Evolutionary conservation across 306 rosid species (phyloP), one percentile per base, ranked within the genome.

Genomic region (Spatholobus suberectus): DNA sequence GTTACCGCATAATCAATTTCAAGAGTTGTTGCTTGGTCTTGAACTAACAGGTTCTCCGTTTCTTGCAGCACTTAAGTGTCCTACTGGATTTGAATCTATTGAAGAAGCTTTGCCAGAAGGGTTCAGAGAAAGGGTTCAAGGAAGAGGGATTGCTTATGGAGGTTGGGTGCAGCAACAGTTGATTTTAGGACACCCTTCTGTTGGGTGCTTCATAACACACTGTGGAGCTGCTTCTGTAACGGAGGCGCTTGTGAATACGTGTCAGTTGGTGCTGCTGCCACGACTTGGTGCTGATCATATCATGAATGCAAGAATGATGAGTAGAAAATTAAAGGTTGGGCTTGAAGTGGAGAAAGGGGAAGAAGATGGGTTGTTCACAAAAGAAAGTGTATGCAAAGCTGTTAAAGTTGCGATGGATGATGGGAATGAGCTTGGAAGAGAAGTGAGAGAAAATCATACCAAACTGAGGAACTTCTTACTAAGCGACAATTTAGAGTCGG

Each of bases 121-220:
- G 1, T 84, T 79, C 6, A n/a, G 0, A 10, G 84, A 84, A 34
- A 84, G 81, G 9, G 67, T 66, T 35, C 0, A 75, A 37, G 87
- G 59, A 67, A 80, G 66, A 80, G 81, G 87, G n/a, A 35, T 74
- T 29, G 81, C 21, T 0, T 18, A 79, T 43, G 89, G 84, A 12
- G 90, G 88, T 26, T 90, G 97, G 97, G 84, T 92, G 8, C 92
- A 87, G 8, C 92, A 92, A 14, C 90, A 85, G 6, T 4, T 81
- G 43, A 85, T 90, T 43, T 24, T 92, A 52, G 84, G 27, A 38
- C 93, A 92, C 51, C 80, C 90, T 6, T 87, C 89, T 12, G 79
- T 90, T 13, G 97, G 94, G 15, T 92, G 94, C 86, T 90, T 90
- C 51, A 79, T 92, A 26, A 92, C 94, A 6, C 97, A 92, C n/a